Evolutionary conservation across 1,284 basidiomycete species (phyloP).

Genomic region (Ceratorhiza oryzae-sativae): DNA sequence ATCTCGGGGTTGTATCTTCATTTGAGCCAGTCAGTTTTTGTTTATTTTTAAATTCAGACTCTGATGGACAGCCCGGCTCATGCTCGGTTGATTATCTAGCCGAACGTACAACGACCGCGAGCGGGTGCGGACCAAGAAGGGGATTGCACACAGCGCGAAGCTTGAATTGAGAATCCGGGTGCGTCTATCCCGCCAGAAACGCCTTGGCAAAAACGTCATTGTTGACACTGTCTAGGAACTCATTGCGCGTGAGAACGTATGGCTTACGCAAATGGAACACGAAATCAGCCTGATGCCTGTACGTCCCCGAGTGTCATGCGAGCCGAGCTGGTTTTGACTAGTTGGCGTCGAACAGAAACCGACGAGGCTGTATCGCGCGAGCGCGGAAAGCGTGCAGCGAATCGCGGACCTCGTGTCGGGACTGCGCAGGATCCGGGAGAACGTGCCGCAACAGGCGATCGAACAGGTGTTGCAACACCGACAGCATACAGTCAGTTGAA

Average conservation of each 20-base stretch:
- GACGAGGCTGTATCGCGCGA: slow-evolving; percentile 56
- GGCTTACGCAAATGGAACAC: slow-evolving; percentile 58
- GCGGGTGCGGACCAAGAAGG: slow-evolving; percentile 43
- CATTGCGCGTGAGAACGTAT: slow-evolving; percentile 47
- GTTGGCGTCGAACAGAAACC: slow-evolving; percentile 54
- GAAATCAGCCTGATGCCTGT: slow-evolving; percentile 62
- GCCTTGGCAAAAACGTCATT: background rate
- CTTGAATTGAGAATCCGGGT: slow-evolving; percentile 56
- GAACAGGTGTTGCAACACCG: slow-evolving; percentile 55
- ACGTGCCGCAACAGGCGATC: slow-evolving; percentile 59
- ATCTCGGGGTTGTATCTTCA: slow-evolving; percentile 58
- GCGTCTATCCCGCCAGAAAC: slow-evolving; percentile 42
- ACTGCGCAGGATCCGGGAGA: slow-evolving; percentile 58
- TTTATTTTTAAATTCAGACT: no score
- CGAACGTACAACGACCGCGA: slow-evolving; percentile 50
- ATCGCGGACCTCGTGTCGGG: slow-evolving; percentile 58
- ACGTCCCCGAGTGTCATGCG: slow-evolving; percentile 43
- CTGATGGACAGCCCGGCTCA: no score
- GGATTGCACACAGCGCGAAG: slow-evolving; percentile 49
- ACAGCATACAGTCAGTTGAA: slow-evolving; percentile 56
- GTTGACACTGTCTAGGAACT: background rate
- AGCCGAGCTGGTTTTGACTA: background rate
- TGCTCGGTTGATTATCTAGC: slow-evolving; percentile 41
- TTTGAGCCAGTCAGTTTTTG: slow-evolving; percentile 55
- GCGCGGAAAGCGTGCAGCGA: slow-evolving; percentile 55